These are phyloP conservation scores for Sherardia arvensis DNA, from an alignment of 257 asterid genomes.

Conservation along the genomic window DNA sequence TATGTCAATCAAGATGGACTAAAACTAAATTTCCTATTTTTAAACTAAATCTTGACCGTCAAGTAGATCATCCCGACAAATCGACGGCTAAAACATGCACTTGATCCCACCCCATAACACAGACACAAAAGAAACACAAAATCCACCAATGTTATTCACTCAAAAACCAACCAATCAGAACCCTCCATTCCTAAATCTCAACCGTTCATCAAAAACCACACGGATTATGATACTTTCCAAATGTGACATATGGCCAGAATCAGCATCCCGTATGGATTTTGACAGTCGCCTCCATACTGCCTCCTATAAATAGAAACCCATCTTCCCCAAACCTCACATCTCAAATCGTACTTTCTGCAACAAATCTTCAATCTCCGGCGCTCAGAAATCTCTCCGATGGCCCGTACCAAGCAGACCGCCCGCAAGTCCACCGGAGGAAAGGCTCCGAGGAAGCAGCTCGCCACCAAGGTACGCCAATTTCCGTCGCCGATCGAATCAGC, in stretches of 20 bases:
- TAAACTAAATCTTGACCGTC: background rate
- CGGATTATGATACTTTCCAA: conserved; percentile 22
- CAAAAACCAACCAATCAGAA: conserved; percentile 16
- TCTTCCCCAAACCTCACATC: no score
- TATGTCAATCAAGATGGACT: background rate
- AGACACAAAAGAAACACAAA: conserved; percentile 45
- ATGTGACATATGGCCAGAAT: background rate
- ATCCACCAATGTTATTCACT: conserved; percentile 20
- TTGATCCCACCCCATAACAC: background rate
- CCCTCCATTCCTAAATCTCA: background rate
- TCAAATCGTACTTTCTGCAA: background rate
- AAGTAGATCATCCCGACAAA: background rate
- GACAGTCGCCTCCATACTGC: background rate
- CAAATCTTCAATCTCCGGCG: no score
- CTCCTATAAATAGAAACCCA: background rate
- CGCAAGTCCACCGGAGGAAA: no score
- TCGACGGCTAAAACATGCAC: no score
- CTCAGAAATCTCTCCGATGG: no score
- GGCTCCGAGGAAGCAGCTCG: no score
- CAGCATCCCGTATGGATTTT: no score
- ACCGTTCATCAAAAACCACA: conserved; percentile 16
- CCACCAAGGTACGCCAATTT: no score
- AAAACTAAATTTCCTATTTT: no score
- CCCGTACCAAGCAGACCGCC: no score
- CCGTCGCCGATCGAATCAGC: background rate